These are phyloP conservation scores for Penicillium concentricum DNA, from an alignment of 2,329 filamentous ascomycete species.

Conservation along the genomic window DNA sequence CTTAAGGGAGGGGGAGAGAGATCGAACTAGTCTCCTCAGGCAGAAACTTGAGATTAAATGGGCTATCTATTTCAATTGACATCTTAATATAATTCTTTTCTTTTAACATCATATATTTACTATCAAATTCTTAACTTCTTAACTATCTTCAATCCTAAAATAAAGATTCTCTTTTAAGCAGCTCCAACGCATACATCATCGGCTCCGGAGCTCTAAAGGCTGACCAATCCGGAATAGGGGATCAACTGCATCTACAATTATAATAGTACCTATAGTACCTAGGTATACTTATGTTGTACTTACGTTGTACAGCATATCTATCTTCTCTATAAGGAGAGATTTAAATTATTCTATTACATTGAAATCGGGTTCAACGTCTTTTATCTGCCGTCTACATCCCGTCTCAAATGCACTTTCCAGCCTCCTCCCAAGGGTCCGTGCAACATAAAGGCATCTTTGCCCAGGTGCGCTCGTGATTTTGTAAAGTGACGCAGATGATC, in stretches of 20 bases:
- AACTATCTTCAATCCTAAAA: background rate
- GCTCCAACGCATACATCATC: slow-evolving; percentile 14
- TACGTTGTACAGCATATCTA: background rate
- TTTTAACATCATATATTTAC: too few species aligned
- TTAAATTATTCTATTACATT: background rate
- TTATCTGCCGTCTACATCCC: background rate
- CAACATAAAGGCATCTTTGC: background rate
- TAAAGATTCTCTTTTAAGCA: background rate
- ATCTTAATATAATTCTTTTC: background rate
- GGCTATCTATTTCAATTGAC: background rate
- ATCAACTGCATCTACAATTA: slow-evolving; percentile 1
- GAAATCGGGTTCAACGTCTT: background rate
- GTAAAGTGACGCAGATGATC: slow-evolving; percentile 22
- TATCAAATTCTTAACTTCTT: too few species aligned
- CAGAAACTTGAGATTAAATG: slow-evolving; percentile 3
- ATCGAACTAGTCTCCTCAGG: slow-evolving; percentile 3
- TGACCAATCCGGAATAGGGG: slow-evolving; percentile 17
- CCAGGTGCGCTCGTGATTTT: slow-evolving; percentile 17
- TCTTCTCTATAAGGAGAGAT: background rate
- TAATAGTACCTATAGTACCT: background rate
- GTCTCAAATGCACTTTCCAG: background rate
- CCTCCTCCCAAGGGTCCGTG: slow-evolving; percentile 12
- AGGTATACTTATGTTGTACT: too few species aligned
- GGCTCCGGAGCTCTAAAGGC: slow-evolving; percentile 3
- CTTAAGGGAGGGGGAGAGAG: slow-evolving; percentile 4